Evolutionary conservation across 352 stramenopile genomes (phyloP), one percentile per base, ranked within the genome.

Genomic region (Phytophthora litchii): DNA sequence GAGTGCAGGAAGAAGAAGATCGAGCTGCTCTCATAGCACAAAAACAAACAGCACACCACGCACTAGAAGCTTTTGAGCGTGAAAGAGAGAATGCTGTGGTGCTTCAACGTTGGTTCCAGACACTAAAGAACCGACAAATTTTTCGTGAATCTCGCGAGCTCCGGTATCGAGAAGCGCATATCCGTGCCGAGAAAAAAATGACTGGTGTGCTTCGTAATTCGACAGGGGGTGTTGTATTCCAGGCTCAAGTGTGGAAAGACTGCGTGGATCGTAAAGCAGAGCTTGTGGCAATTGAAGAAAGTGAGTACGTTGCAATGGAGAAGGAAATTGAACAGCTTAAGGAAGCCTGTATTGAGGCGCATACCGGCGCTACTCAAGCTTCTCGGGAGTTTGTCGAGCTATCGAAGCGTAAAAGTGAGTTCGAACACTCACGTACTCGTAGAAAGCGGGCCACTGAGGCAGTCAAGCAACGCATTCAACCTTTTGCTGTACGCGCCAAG

Each of bases 171-270:
- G 47, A 61, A 36, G 55, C 72, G 4, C 61, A 67, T 9, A 36
- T 19, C 0, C 49, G 63, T 23, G 84, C 74, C 6, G 32, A 56
- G 10, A 64, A 73, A 3, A 87, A 80, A 35, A 46, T 91, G 3
- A 29, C 27, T 0, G 47, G 66, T 0, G 68, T 80, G 25, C 44
- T 91, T 8, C 54, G 34, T 3, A 35, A 46, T 1, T 54, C 72
- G 36, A 68, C 78, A 27, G 53, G 50, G 8, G 68, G 66, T 50
- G 74, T 87, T 17, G 54, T 88, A 11, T 93, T 89, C 52, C 84
- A 89, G 40, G 78, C 84, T 34, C 68, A 67, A 6, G 80, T 91
- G 13, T 93, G 84, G 84, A 72, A 73, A 1, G 81, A 90, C 44
- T 87, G 78, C 17, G 55, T 87, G 16, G 82, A 83, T 45, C 60